Percentiles rank a stretch among this genome's conserved stretches.
phyloP scores from a whole-genome alignment of 306 rosid genomes.

The Quercus wislizeni region DNA sequence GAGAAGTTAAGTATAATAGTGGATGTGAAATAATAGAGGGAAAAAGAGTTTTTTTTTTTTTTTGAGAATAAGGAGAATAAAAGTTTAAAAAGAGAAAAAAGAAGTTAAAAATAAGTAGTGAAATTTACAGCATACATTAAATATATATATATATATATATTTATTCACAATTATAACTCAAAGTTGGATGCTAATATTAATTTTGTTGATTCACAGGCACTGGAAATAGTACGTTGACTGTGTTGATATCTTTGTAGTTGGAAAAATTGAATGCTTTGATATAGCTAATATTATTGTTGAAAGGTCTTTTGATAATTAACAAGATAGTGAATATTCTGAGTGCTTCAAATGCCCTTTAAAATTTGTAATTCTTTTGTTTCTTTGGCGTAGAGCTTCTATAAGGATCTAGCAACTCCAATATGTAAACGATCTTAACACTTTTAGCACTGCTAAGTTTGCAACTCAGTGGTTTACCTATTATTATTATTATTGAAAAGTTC shows the following conservation, averaged over 20 bases:
- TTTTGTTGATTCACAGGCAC: slow-evolving; percentile 22
- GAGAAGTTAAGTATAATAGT: too few species aligned
- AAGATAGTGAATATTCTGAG: slow-evolving; percentile 32
- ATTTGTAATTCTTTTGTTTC: slow-evolving; percentile 33
- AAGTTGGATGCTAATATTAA: slow-evolving; percentile 4
- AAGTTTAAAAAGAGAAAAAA: too few species aligned
- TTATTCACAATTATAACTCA: background rate
- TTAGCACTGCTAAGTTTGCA: background rate
- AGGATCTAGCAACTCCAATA: background rate
- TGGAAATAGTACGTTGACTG: slow-evolving; percentile 6
- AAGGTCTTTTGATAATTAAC: slow-evolving; percentile 30
- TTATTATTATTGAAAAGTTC: too few species aligned
- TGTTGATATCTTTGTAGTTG: slow-evolving; percentile 25
- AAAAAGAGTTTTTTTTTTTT: too few species aligned
- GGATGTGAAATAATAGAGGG: too few species aligned
- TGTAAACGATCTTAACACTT: background rate
- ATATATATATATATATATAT: too few species aligned
- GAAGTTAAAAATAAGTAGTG: too few species aligned
- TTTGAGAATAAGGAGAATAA: too few species aligned
- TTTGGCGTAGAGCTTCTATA: background rate
- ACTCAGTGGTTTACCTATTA: background rate
- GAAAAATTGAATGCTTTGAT: slow-evolving; percentile 28
- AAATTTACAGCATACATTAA: too few species aligned
- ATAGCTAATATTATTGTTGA: slow-evolving; percentile 28
- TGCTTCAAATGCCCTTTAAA: slow-evolving; percentile 28